Percentiles rank a stretch among this genome's conserved stretches.
These are phyloP conservation scores for Thermomyces lanuginosus DNA, from an alignment of 2,329 filamentous ascomycete species.

Conservation along the genomic window DNA sequence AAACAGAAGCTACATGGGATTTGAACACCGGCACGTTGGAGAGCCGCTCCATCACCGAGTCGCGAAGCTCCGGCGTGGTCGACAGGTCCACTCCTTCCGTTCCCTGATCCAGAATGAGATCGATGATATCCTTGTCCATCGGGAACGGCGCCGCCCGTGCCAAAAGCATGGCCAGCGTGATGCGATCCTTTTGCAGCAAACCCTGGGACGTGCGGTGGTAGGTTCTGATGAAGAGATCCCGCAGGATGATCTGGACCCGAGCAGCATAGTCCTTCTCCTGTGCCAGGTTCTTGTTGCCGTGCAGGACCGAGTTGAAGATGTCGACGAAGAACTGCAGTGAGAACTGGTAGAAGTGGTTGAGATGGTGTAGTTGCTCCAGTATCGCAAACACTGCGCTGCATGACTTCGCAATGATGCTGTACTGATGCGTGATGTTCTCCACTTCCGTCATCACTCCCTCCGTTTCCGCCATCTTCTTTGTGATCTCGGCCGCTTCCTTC, in stretches of 20 bases:
- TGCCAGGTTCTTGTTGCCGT: constrained; percentile 56
- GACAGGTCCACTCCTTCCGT: constrained; percentile 66
- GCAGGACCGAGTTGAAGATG: constrained; percentile 87
- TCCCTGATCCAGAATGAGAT: constrained; percentile 64
- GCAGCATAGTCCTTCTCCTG: constrained; percentile 57
- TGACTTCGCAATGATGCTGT: constrained; percentile 79
- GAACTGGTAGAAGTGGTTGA: constrained; percentile 99
- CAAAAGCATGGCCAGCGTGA: constrained; percentile 86
- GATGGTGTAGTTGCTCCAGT: constrained; percentile 88
- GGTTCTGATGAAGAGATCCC: constrained; percentile 75
- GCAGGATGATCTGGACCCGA: constrained; percentile 78
- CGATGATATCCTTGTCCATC: constrained; percentile 82
- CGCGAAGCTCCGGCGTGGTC: constrained; percentile 44
- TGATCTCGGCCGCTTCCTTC: constrained; percentile 92
- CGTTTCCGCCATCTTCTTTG: constrained; percentile 86
- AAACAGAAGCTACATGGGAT: constrained; percentile 47
- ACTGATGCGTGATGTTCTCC: constrained; percentile 85
- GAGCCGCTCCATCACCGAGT: constrained; percentile 53
- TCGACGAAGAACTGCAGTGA: constrained; percentile 95
- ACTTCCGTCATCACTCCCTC: constrained; percentile 98
- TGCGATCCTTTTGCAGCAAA: constrained; percentile 79
- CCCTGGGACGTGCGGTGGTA: constrained; percentile 90
- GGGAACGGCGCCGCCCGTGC: constrained; percentile 90
- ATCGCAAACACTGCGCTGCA: constrained; percentile 97
- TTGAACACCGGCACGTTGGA: constrained; percentile 58